Percentiles rank a stretch among this genome's conserved stretches.
Evolutionary conservation across 352 stramenopile species (phyloP).

Genomic region (Saprolegnia parasitica): DNA sequence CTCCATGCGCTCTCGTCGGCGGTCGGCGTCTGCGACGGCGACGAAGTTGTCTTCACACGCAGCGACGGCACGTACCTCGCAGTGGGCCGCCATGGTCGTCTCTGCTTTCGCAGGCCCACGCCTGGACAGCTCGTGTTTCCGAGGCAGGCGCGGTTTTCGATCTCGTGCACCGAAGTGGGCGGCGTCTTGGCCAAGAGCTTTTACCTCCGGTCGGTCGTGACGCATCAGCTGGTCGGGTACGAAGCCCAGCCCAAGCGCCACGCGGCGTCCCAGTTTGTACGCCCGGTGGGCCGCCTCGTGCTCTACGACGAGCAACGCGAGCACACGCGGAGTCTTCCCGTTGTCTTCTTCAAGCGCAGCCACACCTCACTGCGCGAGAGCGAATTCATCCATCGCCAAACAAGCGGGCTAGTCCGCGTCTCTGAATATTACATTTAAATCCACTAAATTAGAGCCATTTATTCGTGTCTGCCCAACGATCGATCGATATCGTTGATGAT

Average conservation of each 20-base stretch:
- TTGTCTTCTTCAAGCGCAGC: background rate
- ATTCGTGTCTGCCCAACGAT: too few relatives aligned
- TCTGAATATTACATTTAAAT: slow-evolving; percentile 5
- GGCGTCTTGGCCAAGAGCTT: background rate
- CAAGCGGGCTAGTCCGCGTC: background rate
- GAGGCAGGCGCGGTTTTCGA: background rate
- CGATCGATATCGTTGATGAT: too few relatives aligned
- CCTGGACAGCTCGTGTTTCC: background rate
- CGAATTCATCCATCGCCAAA: background rate
- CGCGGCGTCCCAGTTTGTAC: background rate
- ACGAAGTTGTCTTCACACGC: background rate
- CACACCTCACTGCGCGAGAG: background rate
- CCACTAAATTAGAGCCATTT: too few relatives aligned
- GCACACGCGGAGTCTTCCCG: background rate
- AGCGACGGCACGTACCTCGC: background rate
- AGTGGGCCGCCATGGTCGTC: background rate
- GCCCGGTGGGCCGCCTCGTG: background rate
- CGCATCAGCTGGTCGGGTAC: background rate
- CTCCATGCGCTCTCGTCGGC: background rate
- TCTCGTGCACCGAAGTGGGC: background rate
- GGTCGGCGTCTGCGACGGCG: background rate
- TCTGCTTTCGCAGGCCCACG: background rate
- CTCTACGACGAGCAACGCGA: background rate
- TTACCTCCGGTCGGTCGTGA: background rate
- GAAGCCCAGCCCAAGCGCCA: background rate